phyloP scores from a whole-genome alignment of 2,329 filamentous ascomycete genomes.

The Pyricularia pennisetigena region DNA sequence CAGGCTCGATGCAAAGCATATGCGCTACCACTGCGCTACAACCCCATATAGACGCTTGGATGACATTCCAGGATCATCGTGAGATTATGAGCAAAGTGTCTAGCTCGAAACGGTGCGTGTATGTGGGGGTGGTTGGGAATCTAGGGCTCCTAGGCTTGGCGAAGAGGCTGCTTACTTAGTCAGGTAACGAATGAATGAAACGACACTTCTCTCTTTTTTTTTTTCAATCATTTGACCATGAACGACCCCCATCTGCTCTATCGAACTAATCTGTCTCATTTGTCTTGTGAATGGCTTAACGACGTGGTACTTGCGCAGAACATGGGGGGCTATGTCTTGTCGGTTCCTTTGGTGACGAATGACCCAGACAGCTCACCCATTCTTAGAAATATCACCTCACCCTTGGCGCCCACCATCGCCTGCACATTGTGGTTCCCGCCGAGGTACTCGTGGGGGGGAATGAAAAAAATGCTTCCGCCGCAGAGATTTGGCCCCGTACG shows the following conservation, averaged over 20 bases:
- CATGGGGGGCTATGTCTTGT: too few relatives aligned
- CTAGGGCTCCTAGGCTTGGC: neutral
- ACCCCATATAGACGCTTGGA: neutral
- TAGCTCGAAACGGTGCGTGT: neutral
- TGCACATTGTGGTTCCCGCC: conserved; percentile 4
- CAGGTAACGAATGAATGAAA: neutral
- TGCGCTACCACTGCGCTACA: neutral
- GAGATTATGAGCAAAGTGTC: neutral
- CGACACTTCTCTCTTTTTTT: too few relatives aligned
- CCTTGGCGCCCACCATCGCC: conserved; percentile 1
- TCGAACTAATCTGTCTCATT: neutral
- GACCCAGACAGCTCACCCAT: neutral
- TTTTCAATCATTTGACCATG: neutral
- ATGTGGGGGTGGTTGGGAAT: neutral
- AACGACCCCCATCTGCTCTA: neutral
- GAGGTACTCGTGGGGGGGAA: conserved; percentile 6
- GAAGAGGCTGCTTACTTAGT: neutral
- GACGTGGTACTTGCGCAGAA: too few relatives aligned
- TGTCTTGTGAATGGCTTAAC: neutral
- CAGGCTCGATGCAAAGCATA: neutral
- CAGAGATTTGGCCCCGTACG: neutral
- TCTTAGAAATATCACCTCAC: conserved; percentile 2
- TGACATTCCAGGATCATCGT: neutral
- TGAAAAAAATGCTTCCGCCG: conserved; percentile 4
- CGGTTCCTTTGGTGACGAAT: neutral